phyloP scores from a whole-genome alignment of 129 eudicot genomes.

The Helichrysum umbraculigerum region DNA sequence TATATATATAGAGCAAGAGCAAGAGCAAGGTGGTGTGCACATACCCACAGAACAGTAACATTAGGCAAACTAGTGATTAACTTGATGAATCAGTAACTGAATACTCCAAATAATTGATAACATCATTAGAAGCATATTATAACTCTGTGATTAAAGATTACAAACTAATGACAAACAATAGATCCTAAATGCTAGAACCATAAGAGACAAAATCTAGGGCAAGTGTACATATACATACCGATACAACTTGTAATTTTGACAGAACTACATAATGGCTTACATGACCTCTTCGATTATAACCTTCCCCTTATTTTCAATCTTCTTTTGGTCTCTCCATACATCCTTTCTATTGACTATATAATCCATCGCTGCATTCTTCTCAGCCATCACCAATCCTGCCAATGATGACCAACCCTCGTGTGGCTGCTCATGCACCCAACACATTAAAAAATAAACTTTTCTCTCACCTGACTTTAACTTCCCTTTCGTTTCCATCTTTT shows the following conservation, averaged over 20 bases:
- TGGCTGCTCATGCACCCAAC: constrained; percentile 90
- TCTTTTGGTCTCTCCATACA: constrained; percentile 26
- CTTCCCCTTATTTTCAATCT: constrained; percentile 43
- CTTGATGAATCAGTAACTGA: background rate
- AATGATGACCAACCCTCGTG: constrained; percentile 62
- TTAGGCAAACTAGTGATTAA: background rate
- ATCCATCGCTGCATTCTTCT: constrained; percentile 57
- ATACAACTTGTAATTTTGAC: constrained; percentile 6
- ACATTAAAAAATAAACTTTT: constrained; percentile 73
- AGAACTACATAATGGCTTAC: background rate
- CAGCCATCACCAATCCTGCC: constrained; percentile 49
- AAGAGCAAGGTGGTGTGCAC: background rate
- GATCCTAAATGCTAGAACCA: background rate
- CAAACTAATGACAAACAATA: background rate
- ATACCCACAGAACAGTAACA: background rate
- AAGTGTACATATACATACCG: background rate
- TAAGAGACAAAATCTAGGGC: background rate
- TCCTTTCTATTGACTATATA: constrained; percentile 28
- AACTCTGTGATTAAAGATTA: background rate
- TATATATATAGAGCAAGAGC: no score
- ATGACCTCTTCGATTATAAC: constrained; percentile 70
- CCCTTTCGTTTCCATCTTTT: constrained; percentile 40
- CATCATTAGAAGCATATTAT: background rate
- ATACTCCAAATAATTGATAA: background rate
- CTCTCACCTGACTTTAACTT: constrained; percentile 66